A percentile compares a stretch with the other conserved stretches of the same genome.
phyloP scores from a whole-genome alignment of 129 eudicot genomes.

The Lactuca saligna region DNA sequence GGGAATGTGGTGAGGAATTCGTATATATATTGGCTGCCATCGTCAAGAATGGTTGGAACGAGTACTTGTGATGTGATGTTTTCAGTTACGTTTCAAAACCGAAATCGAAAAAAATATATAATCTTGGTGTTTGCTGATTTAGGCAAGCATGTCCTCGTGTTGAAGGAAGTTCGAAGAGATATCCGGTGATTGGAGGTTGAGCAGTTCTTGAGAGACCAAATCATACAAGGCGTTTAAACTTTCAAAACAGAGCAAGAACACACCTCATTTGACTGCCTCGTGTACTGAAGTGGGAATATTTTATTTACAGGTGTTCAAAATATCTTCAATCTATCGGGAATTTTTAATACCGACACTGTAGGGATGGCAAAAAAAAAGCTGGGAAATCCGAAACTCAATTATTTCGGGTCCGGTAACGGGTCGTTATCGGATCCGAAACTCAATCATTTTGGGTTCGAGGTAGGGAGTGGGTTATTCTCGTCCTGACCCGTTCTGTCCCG shows the following conservation, averaged over 20 bases:
- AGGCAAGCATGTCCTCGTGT: neutral
- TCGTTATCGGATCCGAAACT: no score
- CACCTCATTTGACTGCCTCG: neutral
- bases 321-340: no score
- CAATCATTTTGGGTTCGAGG: no score
- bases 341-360: no score
- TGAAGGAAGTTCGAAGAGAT: neutral
- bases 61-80: neutral
- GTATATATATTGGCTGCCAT: conserved; percentile 7
- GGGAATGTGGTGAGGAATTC: conserved; percentile 3
- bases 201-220: neutral
- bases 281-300: neutral
- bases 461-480: no score
- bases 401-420: no score
- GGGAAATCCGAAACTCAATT: no score
- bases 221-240: neutral
- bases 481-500: no score
- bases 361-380: no score
- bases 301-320: no score
- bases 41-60: neutral
- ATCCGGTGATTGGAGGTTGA: neutral
- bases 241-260: no score
- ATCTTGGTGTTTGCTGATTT: conserved; percentile 12
- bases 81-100: conserved; percentile 23
- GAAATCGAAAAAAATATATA: neutral